Percentiles rank a stretch among this genome's conserved stretches.
phyloP scores from a whole-genome alignment of 2,329 filamentous ascomycete species.

The Fusarium mexicanum region DNA sequence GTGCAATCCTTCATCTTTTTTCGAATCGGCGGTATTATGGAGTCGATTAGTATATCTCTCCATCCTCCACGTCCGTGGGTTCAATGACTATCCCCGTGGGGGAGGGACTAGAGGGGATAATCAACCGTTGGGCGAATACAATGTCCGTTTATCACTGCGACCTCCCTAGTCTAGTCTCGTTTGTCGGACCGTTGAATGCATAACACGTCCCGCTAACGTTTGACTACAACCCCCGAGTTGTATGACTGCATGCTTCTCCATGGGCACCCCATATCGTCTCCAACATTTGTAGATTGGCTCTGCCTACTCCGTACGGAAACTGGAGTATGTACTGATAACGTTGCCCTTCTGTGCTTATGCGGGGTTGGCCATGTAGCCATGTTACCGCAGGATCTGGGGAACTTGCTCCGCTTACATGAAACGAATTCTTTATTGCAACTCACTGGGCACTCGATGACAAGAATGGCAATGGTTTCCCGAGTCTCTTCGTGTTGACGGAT shows the following conservation, averaged over 20 bases:
- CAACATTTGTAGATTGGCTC: not conserved
- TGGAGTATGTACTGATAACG: not conserved
- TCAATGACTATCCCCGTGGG: not conserved
- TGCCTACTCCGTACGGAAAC: not conserved
- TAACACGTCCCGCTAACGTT: not conserved
- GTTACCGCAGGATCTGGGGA: not conserved
- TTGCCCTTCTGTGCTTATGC: not conserved
- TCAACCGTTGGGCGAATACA: constrained; percentile 5
- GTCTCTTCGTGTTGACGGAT: not conserved
- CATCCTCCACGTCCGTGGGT: not conserved
- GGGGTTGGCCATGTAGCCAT: not conserved
- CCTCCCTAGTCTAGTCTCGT: not conserved
- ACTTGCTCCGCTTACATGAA: not conserved
- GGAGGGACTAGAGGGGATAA: not conserved
- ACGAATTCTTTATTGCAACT: not conserved
- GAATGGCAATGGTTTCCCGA: not conserved
- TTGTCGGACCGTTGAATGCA: constrained; percentile 17
- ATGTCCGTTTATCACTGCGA: not conserved
- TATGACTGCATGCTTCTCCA: not conserved
- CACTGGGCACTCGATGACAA: not conserved
- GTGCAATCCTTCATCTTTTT: not conserved
- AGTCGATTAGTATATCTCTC: not conserved
- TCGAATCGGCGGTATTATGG: constrained; percentile 20
- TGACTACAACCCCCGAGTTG: not conserved
- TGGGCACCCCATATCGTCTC: constrained; percentile 1